These are phyloP conservation scores for Aspergillus candidus DNA, from an alignment of 2,329 filamentous ascomycete species.

Conservation along the genomic window DNA sequence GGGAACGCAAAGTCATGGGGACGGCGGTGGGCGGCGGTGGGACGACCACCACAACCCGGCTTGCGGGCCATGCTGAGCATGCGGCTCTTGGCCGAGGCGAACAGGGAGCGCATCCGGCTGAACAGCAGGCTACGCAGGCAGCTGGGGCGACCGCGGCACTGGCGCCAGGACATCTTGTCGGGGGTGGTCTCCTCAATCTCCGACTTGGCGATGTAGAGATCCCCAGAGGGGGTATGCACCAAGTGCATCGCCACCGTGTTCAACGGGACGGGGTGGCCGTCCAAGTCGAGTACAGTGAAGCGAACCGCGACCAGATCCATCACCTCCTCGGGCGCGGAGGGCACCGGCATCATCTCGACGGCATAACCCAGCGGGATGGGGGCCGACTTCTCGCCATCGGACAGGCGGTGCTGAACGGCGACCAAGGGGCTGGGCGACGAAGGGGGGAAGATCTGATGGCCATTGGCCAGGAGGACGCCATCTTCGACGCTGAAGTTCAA, in stretches of 20 bases:
- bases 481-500: slow-evolving; percentile 34
- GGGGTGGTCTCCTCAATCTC: slow-evolving; percentile 34
- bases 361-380: slow-evolving; percentile 39
- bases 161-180: slow-evolving; percentile 36
- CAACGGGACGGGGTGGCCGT: slow-evolving; percentile 38
- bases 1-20: slow-evolving; percentile 8
- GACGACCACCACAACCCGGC: slow-evolving; percentile 26
- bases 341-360: slow-evolving; percentile 33
- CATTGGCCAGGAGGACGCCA: slow-evolving; percentile 32
- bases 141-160: slow-evolving; percentile 37
- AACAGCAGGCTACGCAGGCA: slow-evolving; percentile 35
- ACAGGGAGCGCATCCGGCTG: slow-evolving; percentile 34
- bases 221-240: slow-evolving; percentile 30
- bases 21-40: slow-evolving; percentile 7
- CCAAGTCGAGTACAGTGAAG: slow-evolving; percentile 43
- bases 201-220: slow-evolving; percentile 33
- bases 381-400: slow-evolving; percentile 32
- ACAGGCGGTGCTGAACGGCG: slow-evolving; percentile 29
- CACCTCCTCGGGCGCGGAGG: slow-evolving; percentile 24
- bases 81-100: slow-evolving; percentile 33
- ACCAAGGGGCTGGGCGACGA: slow-evolving; percentile 25
- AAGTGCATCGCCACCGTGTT: slow-evolving; percentile 39
- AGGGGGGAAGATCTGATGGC: slow-evolving; percentile 35
- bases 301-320: slow-evolving; percentile 34
- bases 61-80: slow-evolving; percentile 27